phyloP scores from a whole-genome alignment of 1,139 yeast species.

The Nadsonia starkeyi-henricii region DNA sequence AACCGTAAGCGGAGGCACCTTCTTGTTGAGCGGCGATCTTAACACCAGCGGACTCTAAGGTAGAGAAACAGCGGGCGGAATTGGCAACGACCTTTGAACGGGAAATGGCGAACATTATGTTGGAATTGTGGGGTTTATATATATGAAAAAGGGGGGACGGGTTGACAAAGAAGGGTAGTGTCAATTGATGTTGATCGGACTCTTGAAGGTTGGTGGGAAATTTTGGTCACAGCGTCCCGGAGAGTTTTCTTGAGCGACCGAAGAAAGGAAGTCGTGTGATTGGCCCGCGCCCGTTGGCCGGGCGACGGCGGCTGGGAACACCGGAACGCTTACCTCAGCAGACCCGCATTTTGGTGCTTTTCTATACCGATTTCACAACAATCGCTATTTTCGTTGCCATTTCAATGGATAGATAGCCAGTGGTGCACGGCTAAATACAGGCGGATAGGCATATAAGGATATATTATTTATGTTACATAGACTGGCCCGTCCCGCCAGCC shows the following conservation, averaged over 20 bases:
- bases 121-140: background rate
- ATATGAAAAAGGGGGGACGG: background rate
- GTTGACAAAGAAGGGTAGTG: background rate
- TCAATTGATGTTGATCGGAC: background rate
- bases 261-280: background rate
- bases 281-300: background rate
- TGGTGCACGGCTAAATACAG: too few species aligned
- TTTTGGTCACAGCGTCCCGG: background rate
- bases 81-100: conserved; percentile 3
- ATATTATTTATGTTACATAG: background rate
- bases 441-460: too few species aligned
- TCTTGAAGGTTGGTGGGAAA: background rate
- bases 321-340: background rate
- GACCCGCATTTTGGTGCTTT: too few species aligned
- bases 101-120: conserved; percentile 6
- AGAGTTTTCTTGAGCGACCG: background rate
- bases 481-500: too few species aligned
- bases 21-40: conserved; percentile 32
- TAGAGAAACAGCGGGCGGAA: conserved; percentile 18
- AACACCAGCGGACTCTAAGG: conserved; percentile 24
- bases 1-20: conserved; percentile 35
- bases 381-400: too few species aligned
- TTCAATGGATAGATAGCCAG: too few species aligned
- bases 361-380: too few species aligned
- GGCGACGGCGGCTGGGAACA: background rate